Base-by-base conservation (phyloP, 805 yeast species). In the Zygosaccharomyces gambellarensis region DNA sequence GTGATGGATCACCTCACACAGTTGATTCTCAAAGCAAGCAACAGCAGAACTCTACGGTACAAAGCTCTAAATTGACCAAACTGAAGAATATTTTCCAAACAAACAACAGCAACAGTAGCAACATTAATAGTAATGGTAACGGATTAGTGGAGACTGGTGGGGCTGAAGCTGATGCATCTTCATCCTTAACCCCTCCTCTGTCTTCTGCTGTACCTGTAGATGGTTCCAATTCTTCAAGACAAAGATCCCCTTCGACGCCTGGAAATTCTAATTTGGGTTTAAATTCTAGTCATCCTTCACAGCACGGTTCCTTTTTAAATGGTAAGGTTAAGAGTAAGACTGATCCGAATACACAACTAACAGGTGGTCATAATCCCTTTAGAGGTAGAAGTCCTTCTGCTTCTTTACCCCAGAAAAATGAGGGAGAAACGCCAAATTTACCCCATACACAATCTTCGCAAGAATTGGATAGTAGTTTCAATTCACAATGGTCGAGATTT, bases 401-500 rank as follows among this genome's bases (percentile, higher is more conserved):
- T 14, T 34, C 38, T 34, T 21, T 14, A 14, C 11, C 38, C 9
- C 10, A 10, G 22, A 34, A 34, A 10, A 45, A 28, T 36, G 43
- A 28, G 10, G 10, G 8, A 14, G 38, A 34, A 9, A 6, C 50
- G 54, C 41, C 42, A 79, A 74, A 59, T 76, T 83, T 85, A 3
- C 81, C 81, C 2, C 84, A 80, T 55, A 72, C 67, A 36, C 41
- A 52, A 42, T 52, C 60, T 23, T 56, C 54, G 32, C 59, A 50
- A 48, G 59, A 52, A 31, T 39, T 53, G 28, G 54, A 51, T 19
- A 39, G 42, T 49, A 52, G 55, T 27, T 49, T 36, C 19, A 52
- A 49, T 41, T 52, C 52, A 4, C 43, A 44, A 3, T 43, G 47
- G 12, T 43, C 52, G 19, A 46, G 39, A n/a, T 36, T 44, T 17